Evolutionary conservation across 768 basidiomycete species (phyloP).

Genomic region (Kwoniella botswanensis): DNA sequence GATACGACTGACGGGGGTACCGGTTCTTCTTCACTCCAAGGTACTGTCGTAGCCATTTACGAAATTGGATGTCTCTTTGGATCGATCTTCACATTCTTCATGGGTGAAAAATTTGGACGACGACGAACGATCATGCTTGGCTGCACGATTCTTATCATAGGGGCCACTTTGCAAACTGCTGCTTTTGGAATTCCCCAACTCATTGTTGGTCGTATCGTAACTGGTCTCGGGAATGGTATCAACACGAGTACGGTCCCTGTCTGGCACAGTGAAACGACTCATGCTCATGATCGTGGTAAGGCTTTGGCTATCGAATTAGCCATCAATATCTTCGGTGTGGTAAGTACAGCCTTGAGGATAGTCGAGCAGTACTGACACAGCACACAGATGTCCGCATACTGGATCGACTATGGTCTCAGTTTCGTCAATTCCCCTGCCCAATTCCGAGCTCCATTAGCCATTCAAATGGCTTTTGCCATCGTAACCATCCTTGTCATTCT

Average conservation of each 20-base stretch:
- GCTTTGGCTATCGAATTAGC: slow-evolving; percentile 35
- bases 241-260: slow-evolving; percentile 34
- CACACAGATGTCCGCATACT: slow-evolving; percentile 18
- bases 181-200: slow-evolving; percentile 37
- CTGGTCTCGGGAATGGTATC: slow-evolving; percentile 46
- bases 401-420: slow-evolving; percentile 25
- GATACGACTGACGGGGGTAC: slow-evolving; percentile 24
- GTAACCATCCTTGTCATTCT: slow-evolving; percentile 64
- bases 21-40: slow-evolving; percentile 34
- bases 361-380: background rate
- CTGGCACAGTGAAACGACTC: slow-evolving; percentile 33
- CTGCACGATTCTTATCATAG: slow-evolving; percentile 32
- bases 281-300: slow-evolving; percentile 26
- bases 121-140: slow-evolving; percentile 42
- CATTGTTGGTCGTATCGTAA: slow-evolving; percentile 48
- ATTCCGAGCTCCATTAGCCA: slow-evolving; percentile 13
- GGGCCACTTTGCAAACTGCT: slow-evolving; percentile 36
- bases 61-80: slow-evolving; percentile 49
- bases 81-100: slow-evolving; percentile 38
- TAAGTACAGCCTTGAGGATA: background rate
- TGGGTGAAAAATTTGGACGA: slow-evolving; percentile 42
- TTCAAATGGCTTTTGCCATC: slow-evolving; percentile 28
- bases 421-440: slow-evolving; percentile 14
- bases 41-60: slow-evolving; percentile 47
- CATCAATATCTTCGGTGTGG: slow-evolving; percentile 37